phyloP scores from a whole-genome alignment of 2,329 filamentous ascomycete species.

The Pseudogymnoascus sp. region DNA sequence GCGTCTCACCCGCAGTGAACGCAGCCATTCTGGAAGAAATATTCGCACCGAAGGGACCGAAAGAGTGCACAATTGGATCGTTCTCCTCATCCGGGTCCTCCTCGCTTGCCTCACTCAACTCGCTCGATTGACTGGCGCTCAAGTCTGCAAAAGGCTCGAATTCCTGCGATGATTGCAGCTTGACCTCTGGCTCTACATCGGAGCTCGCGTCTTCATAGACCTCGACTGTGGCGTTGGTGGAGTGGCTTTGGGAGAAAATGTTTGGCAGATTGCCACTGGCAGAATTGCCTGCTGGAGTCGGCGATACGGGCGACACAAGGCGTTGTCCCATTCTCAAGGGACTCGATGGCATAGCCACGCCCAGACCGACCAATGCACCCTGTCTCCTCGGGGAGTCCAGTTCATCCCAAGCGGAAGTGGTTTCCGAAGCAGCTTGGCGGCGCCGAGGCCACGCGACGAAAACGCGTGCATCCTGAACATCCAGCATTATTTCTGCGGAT shows the following conservation, averaged over 20 bases:
- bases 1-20: conserved; percentile 54
- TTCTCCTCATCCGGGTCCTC: conserved; percentile 87
- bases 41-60: conserved; percentile 82
- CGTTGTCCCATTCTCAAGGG: conserved; percentile 48
- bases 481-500: conserved; percentile 83
- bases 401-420: conserved; percentile 66
- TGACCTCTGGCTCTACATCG: conserved; percentile 42
- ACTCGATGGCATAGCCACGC: conserved; percentile 49
- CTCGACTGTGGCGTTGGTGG: conserved; percentile 42
- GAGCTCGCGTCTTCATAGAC: conserved; percentile 66
- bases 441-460: conserved; percentile 77
- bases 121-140: conserved; percentile 38
- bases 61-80: conserved; percentile 85
- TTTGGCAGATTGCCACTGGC: conserved; percentile 20
- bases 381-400: conserved; percentile 43
- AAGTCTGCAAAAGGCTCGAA: conserved; percentile 10
- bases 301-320: conserved; percentile 72
- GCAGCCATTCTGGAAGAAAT: conserved; percentile 75
- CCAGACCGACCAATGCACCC: conserved; percentile 29
- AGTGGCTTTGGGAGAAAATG: conserved; percentile 34
- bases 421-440: conserved; percentile 37
- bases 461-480: conserved; percentile 88
- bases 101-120: conserved; percentile 48
- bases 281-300: conserved; percentile 40
- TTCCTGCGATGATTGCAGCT: conserved; percentile 20